Evolutionary conservation across 495 filamentous ascomycete species (phyloP).

Genomic region (Monascus purpureus): DNA sequence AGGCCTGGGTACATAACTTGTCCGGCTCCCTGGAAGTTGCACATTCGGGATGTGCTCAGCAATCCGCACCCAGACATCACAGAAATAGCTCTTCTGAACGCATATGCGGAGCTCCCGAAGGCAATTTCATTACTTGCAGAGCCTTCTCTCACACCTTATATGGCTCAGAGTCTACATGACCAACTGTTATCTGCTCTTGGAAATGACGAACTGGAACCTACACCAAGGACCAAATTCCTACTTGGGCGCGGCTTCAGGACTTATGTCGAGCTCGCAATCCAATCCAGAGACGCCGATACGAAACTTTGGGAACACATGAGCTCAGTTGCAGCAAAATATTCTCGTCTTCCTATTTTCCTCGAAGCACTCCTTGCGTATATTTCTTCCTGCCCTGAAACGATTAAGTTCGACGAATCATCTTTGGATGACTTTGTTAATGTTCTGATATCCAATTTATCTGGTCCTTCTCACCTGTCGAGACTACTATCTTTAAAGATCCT

Average conservation of each 20-base stretch:
- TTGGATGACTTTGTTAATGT: conserved; percentile 42
- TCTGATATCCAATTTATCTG: conserved; percentile 56
- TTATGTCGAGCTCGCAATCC: conserved; percentile 25
- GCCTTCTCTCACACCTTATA: conserved; percentile 17
- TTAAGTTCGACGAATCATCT: conserved; percentile 27
- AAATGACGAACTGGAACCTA: conserved; percentile 6
- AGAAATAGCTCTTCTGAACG: conserved; percentile 23
- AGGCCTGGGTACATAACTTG: conserved; percentile 44
- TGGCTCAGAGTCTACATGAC: conserved; percentile 21
- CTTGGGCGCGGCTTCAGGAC: conserved; percentile 34
- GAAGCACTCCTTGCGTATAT: conserved; percentile 50
- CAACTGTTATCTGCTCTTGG: conserved; percentile 14
- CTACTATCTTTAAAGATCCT: conserved; percentile 58
- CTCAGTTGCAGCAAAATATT: conserved; percentile 44
- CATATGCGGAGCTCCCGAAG: conserved; percentile 24
- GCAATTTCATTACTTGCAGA: conserved; percentile 24
- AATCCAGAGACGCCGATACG: conserved; percentile 27
- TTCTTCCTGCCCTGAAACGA: conserved; percentile 27
- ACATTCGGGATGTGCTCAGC: conserved; percentile 51
- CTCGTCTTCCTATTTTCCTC: conserved; percentile 49
- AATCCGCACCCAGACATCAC: conserved; percentile 11
- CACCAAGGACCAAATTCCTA: conserved; percentile 13
- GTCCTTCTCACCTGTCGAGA: conserved; percentile 56
- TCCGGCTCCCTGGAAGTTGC: conserved; percentile 54
- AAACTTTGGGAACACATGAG: conserved; percentile 43